Conservation (phyloP, 768 basidiomycete genomes). For the Pleurotus cornucopiae region DNA sequence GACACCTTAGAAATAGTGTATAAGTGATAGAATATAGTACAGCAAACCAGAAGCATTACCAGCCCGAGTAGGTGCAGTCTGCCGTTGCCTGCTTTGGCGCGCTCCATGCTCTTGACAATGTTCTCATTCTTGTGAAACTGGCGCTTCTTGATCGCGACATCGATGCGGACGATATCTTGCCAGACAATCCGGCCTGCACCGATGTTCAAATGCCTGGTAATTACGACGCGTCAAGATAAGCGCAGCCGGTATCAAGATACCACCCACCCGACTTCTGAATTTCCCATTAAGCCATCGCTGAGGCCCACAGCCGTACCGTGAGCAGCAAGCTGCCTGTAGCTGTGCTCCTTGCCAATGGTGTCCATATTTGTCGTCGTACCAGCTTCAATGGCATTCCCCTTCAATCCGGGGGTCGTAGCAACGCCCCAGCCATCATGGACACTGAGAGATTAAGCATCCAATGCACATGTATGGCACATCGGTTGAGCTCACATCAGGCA, state of each 20-base stretch:
- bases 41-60: conserved; percentile 35
- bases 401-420: conserved; percentile 57
- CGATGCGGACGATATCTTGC: conserved; percentile 97
- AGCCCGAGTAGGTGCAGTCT: conserved; percentile 87
- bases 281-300: conserved; percentile 94
- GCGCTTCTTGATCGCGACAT: conserved; percentile 84
- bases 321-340: conserved; percentile 68
- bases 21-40: not conserved
- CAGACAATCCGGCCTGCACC: conserved; percentile 94
- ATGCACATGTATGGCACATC: not conserved
- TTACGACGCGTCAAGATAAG: not conserved
- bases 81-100: conserved; percentile 79
- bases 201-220: conserved; percentile 83
- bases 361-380: conserved; percentile 89
- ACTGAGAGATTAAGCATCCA: conserved; percentile 28
- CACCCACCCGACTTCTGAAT: conserved; percentile 92
- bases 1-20: conserved; percentile 53
- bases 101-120: conserved; percentile 71
- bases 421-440: conserved; percentile 98
- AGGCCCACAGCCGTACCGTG: conserved; percentile 92
- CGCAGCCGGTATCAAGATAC: not conserved
- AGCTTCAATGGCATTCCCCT: conserved; percentile 87
- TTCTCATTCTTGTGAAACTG: conserved; percentile 77
- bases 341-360: conserved; percentile 71
- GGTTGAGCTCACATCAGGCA: conserved; percentile 71